phyloP scores from a whole-genome alignment of 768 basidiomycete genomes.

The Xerocomus brunneocitrinus region DNA sequence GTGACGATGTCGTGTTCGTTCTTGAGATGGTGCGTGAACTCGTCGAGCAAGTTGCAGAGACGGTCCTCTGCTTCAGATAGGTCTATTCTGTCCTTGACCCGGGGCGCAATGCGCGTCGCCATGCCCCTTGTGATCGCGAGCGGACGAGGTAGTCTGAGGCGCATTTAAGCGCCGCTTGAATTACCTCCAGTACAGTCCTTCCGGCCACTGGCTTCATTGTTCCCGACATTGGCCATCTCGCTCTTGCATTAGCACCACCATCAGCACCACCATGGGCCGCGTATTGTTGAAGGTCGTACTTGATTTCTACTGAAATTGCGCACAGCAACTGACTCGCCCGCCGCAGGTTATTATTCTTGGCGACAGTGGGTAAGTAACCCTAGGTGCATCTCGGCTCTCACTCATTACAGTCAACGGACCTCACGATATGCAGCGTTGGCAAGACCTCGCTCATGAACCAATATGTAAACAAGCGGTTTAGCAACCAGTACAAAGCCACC shows the following conservation, averaged over 20 bases:
- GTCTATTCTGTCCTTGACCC: constrained; percentile 37
- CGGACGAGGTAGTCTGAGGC: neutral
- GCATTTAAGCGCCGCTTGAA: constrained; percentile 27
- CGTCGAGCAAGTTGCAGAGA: constrained; percentile 76
- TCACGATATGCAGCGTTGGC: constrained; percentile 62
- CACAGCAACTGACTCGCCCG: constrained; percentile 7
- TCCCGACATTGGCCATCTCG: too few species aligned
- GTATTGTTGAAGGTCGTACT: constrained; percentile 72
- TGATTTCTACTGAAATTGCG: neutral
- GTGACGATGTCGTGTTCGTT: constrained; percentile 49
- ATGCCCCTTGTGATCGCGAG: constrained; percentile 20
- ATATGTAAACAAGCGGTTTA: constrained; percentile 99
- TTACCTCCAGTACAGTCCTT: constrained; percentile 1
- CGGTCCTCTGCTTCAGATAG: constrained; percentile 65
- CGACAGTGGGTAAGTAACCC: constrained; percentile 77
- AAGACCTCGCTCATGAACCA: constrained; percentile 99
- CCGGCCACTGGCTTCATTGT: constrained; percentile 11
- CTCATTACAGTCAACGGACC: neutral
- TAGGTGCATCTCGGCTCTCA: neutral
- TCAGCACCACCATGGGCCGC: constrained; percentile 58
- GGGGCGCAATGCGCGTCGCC: constrained; percentile 31
- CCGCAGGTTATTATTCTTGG: constrained; percentile 95
- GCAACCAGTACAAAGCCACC: constrained; percentile 99
- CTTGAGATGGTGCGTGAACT: constrained; percentile 59
- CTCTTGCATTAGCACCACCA: too few species aligned